Evolutionary conservation across 2,329 filamentous ascomycete genomes (phyloP).

Genomic region (Botrytis fragariae): DNA sequence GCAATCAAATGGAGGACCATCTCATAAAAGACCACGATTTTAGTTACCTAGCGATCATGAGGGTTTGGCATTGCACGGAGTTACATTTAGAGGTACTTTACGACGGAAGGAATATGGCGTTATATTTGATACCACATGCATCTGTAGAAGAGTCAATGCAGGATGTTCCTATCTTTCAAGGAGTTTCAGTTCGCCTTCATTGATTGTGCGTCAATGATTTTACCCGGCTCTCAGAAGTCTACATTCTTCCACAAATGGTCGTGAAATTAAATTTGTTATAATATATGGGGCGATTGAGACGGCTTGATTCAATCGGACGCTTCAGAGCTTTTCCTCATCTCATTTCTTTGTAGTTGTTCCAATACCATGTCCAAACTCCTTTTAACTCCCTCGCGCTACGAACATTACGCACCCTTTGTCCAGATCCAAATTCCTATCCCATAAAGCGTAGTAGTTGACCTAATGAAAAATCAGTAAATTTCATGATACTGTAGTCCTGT

Average conservation of each 20-base stretch:
- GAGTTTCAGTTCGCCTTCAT: not conserved
- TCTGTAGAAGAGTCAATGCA: constrained; percentile 22
- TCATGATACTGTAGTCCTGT: not conserved
- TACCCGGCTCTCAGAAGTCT: not conserved
- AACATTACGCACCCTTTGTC: not conserved
- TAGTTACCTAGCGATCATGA: constrained; percentile 8
- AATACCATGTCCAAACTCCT: not conserved
- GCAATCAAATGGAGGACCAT: constrained; percentile 22
- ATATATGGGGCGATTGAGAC: not conserved
- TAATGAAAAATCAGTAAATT: not conserved
- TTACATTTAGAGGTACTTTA: constrained; percentile 22
- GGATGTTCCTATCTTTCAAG: not conserved
- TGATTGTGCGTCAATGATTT: not conserved
- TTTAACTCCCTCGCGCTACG: constrained; percentile 3
- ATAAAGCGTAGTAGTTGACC: constrained; percentile 1
- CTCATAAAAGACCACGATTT: constrained; percentile 18
- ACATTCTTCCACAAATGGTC: not conserved
- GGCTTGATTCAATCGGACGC: not conserved
- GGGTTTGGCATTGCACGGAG: constrained; percentile 21
- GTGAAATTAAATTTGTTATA: not conserved
- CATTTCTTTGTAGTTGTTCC: not conserved
- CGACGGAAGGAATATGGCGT: constrained; percentile 23
- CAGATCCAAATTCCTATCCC: not conserved
- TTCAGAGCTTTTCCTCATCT: not conserved
- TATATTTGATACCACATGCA: constrained; percentile 34